Base-by-base conservation (phyloP, 768 basidiomycete genomes). In the Naematelia encephala region DNA sequence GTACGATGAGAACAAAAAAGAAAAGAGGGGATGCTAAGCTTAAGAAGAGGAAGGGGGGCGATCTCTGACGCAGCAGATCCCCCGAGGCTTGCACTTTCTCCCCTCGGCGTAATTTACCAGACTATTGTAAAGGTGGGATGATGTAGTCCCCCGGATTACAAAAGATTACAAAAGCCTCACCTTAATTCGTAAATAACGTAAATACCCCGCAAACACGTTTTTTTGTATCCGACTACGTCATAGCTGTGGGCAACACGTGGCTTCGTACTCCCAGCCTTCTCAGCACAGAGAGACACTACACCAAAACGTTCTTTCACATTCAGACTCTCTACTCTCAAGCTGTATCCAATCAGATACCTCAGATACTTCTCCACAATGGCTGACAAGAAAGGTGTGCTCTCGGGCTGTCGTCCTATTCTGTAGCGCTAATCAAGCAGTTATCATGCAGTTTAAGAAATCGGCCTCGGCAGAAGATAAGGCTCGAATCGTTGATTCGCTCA, bases 371-470 rank as follows among this genome's bases (percentile, higher is more conserved):
- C 34, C 34, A 39, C 34, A 39, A 39, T 39, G 34, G 34, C 34
- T 16, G 34, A 39, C 51, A 56, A 59, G 44, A 42, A 57, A 46
- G 60, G 54, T 57, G 16, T 5, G 14, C 27, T 39, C 34, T 51
- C 5, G 11, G 3, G 13, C 27, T 25, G 13, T 56, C 21, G 5
- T 5, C 14, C 1, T 25, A 14, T 26, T 51, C 25, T 11, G 21
- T 22, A n/a, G n/a, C n/a, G 21, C 27, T 28, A 16, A n/a, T 26
- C 21, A 4, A 21, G 3, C 48, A 70, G 72, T 67, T 28, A 70
- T 73, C 60, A 47, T 73, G 46, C 63, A 63, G 47, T 70, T 73
- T 59, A 63, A 66, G 53, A 70, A 73, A 54, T 28, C 58, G 4
- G 63, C 72, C 16, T 67, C 72, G 8, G 46, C 48, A 19, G 72